phyloP scores from a whole-genome alignment of 345 rosid genomes.

The Draba incana region DNA sequence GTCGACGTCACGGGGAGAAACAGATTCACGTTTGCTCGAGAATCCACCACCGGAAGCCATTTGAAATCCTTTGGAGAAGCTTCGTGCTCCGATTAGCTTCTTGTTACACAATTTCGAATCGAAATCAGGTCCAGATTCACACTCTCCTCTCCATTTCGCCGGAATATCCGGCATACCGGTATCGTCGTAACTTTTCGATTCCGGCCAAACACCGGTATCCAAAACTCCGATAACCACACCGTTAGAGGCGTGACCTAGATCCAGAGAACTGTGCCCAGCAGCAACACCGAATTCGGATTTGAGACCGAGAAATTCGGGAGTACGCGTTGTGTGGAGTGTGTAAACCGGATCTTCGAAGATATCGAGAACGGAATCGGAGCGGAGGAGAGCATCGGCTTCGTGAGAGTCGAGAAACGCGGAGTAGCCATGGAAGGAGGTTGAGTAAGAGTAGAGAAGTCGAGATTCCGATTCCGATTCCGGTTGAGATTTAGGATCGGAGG shows the following conservation, averaged over 20 bases:
- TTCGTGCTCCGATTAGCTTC: conserved; percentile 81
- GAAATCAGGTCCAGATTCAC: conserved; percentile 76
- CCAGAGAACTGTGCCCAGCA: conserved; percentile 40
- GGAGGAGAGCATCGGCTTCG: conserved; percentile 57
- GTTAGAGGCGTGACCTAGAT: conserved; percentile 46
- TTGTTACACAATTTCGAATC: conserved; percentile 64
- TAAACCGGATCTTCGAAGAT: conserved; percentile 73
- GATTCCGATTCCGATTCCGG: neutral
- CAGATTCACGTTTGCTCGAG: conserved; percentile 51
- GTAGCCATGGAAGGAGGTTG: conserved; percentile 64
- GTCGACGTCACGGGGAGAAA: conserved; percentile 72
- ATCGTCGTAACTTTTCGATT: conserved; percentile 68
- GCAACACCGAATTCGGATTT: conserved; percentile 46
- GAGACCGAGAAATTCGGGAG: conserved; percentile 83
- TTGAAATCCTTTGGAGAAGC: conserved; percentile 70
- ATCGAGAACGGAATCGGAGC: conserved; percentile 58
- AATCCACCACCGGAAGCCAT: conserved; percentile 60
- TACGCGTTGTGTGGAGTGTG: conserved; percentile 78
- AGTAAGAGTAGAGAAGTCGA: conserved; percentile 67
- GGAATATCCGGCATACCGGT: conserved; percentile 71
- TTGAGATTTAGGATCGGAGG: conserved; percentile 45
- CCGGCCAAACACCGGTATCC: conserved; percentile 95
- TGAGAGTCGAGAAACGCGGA: conserved; percentile 64
- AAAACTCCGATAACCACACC: conserved; percentile 79
- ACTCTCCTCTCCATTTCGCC: conserved; percentile 66